Conservation (phyloP, 2,329 filamentous ascomycete genomes). For the Epichloe brachyelytri region DNA sequence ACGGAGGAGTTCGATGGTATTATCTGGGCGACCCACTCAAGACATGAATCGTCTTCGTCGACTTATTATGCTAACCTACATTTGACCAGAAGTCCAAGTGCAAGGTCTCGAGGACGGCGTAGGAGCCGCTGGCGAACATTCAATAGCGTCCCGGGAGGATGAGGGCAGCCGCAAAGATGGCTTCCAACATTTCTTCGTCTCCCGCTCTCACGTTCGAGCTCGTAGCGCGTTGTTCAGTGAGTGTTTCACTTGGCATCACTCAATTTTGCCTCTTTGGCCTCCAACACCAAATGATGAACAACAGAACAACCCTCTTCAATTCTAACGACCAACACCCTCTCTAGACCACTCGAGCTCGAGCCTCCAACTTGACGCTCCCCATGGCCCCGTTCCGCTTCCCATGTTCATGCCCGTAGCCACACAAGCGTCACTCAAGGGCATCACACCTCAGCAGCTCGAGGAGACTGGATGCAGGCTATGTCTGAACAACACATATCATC, state of each 20-base stretch:
- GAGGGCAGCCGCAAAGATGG: slow-evolving; percentile 30
- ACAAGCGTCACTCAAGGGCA: slow-evolving; percentile 85
- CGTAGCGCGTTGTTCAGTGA: slow-evolving; percentile 66
- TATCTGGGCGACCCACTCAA: neutral
- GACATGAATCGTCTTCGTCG: neutral
- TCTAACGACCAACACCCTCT: neutral
- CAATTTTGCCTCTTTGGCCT: neutral
- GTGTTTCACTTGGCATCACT: slow-evolving; percentile 15
- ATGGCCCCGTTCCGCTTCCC: slow-evolving; percentile 80
- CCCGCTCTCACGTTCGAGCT: slow-evolving; percentile 69
- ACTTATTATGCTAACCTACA: slow-evolving; percentile 2
- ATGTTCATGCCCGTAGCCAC: slow-evolving; percentile 99
- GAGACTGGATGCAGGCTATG: slow-evolving; percentile 82
- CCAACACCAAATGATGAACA: too few relatives aligned
- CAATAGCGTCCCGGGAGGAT: slow-evolving; percentile 9
- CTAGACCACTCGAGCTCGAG: slow-evolving; percentile 87
- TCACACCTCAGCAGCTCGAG: slow-evolving; percentile 86
- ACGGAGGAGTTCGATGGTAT: too few relatives aligned
- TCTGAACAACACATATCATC: slow-evolving; percentile 95
- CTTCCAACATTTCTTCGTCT: slow-evolving; percentile 38
- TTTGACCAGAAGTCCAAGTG: slow-evolving; percentile 5
- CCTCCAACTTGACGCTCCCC: slow-evolving; percentile 74
- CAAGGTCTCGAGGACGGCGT: neutral
- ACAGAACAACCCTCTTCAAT: neutral
- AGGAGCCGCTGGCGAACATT: neutral